These are phyloP conservation scores for Neopestalotiopsis rosae DNA, from an alignment of 2,329 filamentous ascomycete genomes.

Conservation along the genomic window DNA sequence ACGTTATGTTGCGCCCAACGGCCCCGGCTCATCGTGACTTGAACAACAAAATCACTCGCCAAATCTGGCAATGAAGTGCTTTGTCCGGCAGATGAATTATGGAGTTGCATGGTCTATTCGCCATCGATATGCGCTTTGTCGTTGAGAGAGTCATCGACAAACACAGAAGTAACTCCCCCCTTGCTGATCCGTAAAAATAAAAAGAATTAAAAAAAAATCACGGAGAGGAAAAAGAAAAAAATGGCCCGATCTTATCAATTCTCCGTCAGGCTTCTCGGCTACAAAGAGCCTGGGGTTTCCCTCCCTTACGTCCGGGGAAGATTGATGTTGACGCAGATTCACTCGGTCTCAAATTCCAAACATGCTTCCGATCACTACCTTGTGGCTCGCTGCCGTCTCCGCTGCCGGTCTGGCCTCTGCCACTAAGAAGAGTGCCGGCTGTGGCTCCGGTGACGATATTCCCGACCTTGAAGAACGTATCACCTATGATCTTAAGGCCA, in stretches of 20 bases:
- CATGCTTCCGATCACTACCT: conserved; percentile 4
- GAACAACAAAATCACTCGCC: not conserved
- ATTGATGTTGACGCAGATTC: not conserved
- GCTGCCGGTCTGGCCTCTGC: not conserved
- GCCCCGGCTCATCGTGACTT: not conserved
- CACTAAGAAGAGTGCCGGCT: conserved; percentile 1
- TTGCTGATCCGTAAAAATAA: not conserved
- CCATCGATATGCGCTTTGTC: not conserved
- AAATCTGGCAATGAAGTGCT: not conserved
- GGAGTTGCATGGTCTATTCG: not conserved
- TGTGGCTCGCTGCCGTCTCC: not conserved
- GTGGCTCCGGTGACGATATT: not conserved
- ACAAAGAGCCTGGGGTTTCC: not conserved
- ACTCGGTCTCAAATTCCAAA: not conserved
- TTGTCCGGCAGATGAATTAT: not conserved
- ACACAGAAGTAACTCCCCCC: not conserved
- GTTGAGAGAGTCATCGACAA: not conserved
- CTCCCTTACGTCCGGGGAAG: not conserved
- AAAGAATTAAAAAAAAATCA: not conserved
- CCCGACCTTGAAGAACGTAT: not conserved
- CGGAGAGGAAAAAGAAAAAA: not conserved
- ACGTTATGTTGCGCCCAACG: not conserved
- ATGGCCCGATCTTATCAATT: not conserved
- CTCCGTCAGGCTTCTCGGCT: not conserved
- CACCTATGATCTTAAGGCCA: not conserved